Evolutionary conservation across 2,329 filamentous ascomycete species (phyloP).

Genomic region (Colletotrichum cereale): DNA sequence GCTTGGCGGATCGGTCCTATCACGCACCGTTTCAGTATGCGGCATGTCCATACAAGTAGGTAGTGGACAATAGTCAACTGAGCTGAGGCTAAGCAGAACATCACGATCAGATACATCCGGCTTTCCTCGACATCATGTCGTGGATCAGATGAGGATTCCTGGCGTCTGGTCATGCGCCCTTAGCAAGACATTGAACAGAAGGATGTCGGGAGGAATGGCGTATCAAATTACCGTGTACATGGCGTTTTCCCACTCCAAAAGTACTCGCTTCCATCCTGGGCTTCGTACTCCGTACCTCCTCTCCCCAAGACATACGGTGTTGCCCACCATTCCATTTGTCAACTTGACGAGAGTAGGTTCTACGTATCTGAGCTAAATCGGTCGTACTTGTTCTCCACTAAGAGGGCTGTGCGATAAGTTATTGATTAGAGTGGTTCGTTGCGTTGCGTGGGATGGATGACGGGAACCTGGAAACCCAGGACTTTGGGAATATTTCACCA

Average conservation of each 20-base stretch:
- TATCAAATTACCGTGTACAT: background rate
- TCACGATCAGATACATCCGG: background rate
- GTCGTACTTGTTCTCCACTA: conserved; percentile 28
- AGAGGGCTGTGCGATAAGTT: conserved; percentile 35
- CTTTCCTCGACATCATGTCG: conserved; percentile 7
- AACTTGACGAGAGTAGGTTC: conserved; percentile 24
- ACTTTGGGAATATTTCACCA: conserved; percentile 20
- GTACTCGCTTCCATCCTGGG: background rate
- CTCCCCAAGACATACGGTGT: conserved; percentile 31
- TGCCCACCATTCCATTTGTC: conserved; percentile 28
- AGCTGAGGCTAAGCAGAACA: conserved; percentile 13
- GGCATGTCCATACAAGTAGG: conserved; percentile 9
- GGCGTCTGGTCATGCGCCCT: background rate
- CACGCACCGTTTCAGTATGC: conserved; percentile 1
- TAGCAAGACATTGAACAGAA: conserved; percentile 5
- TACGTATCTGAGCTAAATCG: conserved; percentile 32
- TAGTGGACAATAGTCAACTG: background rate
- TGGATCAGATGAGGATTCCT: conserved; percentile 13
- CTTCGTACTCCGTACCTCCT: conserved; percentile 25
- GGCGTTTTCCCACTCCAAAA: background rate
- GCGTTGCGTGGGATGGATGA: conserved; percentile 31
- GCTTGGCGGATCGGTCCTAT: conserved; percentile 23
- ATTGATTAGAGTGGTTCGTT: conserved; percentile 31
- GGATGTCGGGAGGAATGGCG: background rate
- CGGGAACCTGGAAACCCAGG: conserved; percentile 5